A percentile compares a stretch with the other conserved stretches of the same genome.
Conservation (phyloP, 345 rosid genomes). For the Citrus maxima region DNA sequence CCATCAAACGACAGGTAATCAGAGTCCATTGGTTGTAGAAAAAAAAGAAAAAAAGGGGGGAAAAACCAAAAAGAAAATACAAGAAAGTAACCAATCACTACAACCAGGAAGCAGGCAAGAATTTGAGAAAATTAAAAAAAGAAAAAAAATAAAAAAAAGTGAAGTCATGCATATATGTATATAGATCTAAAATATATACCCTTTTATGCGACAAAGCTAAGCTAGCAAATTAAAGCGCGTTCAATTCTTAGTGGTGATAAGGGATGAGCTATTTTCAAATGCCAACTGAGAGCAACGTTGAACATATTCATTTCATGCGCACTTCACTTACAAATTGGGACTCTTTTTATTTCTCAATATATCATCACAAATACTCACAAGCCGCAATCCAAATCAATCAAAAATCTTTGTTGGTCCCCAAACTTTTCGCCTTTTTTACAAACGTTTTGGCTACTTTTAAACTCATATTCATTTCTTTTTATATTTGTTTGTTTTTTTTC, state of each 20-base stretch:
- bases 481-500: background rate
- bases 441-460: background rate
- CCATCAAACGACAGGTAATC: too few species aligned
- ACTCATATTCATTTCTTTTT: background rate
- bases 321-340: background rate
- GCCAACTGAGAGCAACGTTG: slow-evolving; percentile 24
- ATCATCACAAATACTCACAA: background rate
- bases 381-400: slow-evolving; percentile 1
- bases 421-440: background rate
- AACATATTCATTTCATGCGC: slow-evolving; percentile 26
- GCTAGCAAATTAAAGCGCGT: background rate
- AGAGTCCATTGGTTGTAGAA: too few species aligned
- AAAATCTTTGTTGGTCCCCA: slow-evolving; percentile 16
- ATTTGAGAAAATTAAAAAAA: background rate
- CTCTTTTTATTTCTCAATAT: background rate
- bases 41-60: too few species aligned
- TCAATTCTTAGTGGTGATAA: background rate
- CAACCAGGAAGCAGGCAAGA: slow-evolving; percentile 2
- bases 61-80: background rate
- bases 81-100: background rate
- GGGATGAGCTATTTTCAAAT: slow-evolving; percentile 18
- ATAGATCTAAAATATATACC: slow-evolving; percentile 12
- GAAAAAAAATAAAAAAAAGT: background rate
- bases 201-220: slow-evolving; percentile 38
- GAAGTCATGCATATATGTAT: slow-evolving; percentile 12